Evolutionary conservation across 75 land plant species (phyloP), one percentile per base, ranked within the genome.

Genomic region (Selaginella tamariscina): DNA sequence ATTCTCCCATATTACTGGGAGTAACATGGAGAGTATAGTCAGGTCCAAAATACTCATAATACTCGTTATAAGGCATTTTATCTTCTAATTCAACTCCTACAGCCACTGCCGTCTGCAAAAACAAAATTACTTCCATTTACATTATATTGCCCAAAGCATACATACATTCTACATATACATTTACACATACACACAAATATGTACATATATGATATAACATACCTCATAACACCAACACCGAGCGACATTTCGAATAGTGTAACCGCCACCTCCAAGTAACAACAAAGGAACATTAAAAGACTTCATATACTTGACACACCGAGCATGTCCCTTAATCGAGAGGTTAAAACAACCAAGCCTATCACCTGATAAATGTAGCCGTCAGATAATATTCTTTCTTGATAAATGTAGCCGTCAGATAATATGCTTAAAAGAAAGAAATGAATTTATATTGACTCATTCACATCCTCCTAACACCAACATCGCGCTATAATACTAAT

Each of bases 41-140:
- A 32, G 86, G 86, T 31, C 86, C 86, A 79, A 81, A 84, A 31
- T 84, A 84, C 56, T 84, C 86, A 73, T 74, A 84, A 54, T 84
- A 84, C 23, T 84, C 86, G 70, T 84, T 82, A 64, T 75, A 70
- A 8, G 86, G 86, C 74, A 84, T 78, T 55, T 73, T 81, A 70
- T 84, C 84, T n/a, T 73, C 79, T 56, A 81, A 81, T 49, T 84
- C 86, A 13, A 77, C 82, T 28, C 82, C 86, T 27, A 84, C 79
- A 56, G 86, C 86, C 55, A 84, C 86, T 13, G 84, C 86, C 21
- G 86, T 82, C 86, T 84, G 81, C 69, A 74, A 39, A 39, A 39
- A 39, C 49, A 5, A 39, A 39, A 39, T 5, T 39, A n/a, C n/a
- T n/a, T n/a, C n/a, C n/a, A n/a, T n/a, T n/a, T n/a, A n/a, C n/a